Evolutionary conservation across 2,329 filamentous ascomycete species (phyloP).

Genomic region (Penicillium sp.): DNA sequence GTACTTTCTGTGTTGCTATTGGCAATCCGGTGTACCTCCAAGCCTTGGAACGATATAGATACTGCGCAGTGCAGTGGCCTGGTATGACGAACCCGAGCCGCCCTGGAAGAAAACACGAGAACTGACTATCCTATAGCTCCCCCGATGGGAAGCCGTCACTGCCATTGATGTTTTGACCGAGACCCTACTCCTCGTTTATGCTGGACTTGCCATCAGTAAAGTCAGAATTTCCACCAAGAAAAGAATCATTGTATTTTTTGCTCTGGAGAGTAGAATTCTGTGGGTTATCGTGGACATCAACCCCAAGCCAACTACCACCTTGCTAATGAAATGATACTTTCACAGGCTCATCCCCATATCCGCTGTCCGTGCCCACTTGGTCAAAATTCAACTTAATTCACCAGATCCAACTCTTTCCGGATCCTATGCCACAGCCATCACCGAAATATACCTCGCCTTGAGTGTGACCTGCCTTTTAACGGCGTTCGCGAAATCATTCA

Average conservation of each 20-base stretch:
- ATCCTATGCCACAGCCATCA: conserved; percentile 13
- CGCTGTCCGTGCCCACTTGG: conserved; percentile 13
- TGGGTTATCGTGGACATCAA: background rate
- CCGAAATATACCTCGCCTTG: conserved; percentile 15
- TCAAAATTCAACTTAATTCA: conserved; percentile 8
- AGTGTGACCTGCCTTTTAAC: conserved; percentile 13
- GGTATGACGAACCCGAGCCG: background rate
- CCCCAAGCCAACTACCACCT: background rate
- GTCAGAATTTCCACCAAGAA: conserved; percentile 14
- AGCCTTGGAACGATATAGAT: conserved; percentile 15
- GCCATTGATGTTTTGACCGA: conserved; percentile 13
- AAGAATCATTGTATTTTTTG: conserved; percentile 13
- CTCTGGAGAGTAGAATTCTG: conserved; percentile 21
- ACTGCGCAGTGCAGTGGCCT: conserved; percentile 6
- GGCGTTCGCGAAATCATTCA: conserved; percentile 17
- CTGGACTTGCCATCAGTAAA: conserved; percentile 10
- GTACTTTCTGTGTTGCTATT: conserved; percentile 4
- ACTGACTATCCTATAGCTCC: conserved; percentile 1
- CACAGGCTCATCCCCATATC: conserved; percentile 14
- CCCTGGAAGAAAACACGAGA: background rate
- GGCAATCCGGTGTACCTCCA: conserved; percentile 9
- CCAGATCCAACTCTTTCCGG: conserved; percentile 11
- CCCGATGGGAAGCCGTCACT: conserved; percentile 17
- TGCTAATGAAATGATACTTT: background rate
- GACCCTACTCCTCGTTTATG: conserved; percentile 9